Evolutionary conservation across 1,284 basidiomycete species (phyloP).

Genomic region (Hortiboletus rubellus): DNA sequence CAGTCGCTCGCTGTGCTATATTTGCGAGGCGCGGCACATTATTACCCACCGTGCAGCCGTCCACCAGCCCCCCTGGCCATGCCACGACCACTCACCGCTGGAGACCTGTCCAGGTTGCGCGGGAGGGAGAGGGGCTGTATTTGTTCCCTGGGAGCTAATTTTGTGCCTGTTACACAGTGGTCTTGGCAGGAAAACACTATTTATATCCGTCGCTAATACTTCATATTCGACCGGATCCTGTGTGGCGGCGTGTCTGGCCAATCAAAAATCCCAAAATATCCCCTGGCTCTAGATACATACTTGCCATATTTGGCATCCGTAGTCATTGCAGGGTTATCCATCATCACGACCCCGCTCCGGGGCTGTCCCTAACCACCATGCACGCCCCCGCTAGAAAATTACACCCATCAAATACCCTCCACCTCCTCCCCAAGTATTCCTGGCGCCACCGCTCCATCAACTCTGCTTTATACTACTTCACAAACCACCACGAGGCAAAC

Average conservation of each 20-base stretch:
- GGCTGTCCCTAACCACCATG: slow-evolving; percentile 14
- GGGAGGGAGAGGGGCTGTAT: not conserved
- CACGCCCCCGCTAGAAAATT: slow-evolving; percentile 1
- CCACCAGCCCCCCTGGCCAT: too few relatives aligned
- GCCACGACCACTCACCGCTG: not conserved
- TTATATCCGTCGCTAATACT: slow-evolving; percentile 29
- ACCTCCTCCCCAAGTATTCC: slow-evolving; percentile 22
- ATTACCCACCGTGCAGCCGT: not conserved
- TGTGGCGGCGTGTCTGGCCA: slow-evolving; percentile 21
- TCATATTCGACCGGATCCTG: slow-evolving; percentile 25
- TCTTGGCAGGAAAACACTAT: slow-evolving; percentile 35
- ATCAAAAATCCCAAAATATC: slow-evolving; percentile 21
- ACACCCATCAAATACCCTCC: not conserved
- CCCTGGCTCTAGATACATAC: slow-evolving; percentile 1
- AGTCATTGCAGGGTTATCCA: slow-evolving; percentile 12
- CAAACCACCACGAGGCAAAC: slow-evolving; percentile 25
- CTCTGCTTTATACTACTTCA: slow-evolving; percentile 26
- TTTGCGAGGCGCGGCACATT: slow-evolving; percentile 22
- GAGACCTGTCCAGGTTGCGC: not conserved
- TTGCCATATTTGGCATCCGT: slow-evolving; percentile 16
- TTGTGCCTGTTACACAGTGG: slow-evolving; percentile 33
- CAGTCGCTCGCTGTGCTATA: slow-evolving; percentile 18
- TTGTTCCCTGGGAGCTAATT: slow-evolving; percentile 18
- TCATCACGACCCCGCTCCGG: slow-evolving; percentile 7
- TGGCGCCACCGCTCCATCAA: slow-evolving; percentile 19